Conservation (phyloP, 345 rosid genomes). For the Salix koriyanagi region DNA sequence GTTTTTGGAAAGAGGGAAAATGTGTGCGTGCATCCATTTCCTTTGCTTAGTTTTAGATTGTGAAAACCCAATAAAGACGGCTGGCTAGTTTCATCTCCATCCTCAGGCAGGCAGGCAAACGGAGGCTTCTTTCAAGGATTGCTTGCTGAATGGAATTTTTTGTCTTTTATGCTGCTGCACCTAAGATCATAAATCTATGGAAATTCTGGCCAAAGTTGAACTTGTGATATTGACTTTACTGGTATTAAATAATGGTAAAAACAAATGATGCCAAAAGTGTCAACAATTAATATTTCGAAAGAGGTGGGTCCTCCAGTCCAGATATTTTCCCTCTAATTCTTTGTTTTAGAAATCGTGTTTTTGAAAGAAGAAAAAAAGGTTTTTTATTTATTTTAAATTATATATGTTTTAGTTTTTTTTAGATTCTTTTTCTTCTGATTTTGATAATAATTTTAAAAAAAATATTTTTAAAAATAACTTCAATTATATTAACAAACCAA, state of each 20-base stretch:
- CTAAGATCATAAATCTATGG: neutral
- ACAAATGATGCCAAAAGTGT: no score
- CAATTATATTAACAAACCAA: no score
- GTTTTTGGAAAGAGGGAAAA: neutral
- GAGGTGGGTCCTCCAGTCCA: no score
- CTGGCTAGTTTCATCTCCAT: neutral
- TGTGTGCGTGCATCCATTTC: neutral
- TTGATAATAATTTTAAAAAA: no score
- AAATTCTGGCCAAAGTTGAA: neutral
- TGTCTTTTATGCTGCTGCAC: neutral
- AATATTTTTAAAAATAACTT: no score
- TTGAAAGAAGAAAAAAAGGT: accelerated
- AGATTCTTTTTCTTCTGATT: no score
- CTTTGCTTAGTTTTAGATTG: neutral
- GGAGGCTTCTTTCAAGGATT: neutral
- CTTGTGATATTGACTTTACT: neutral
- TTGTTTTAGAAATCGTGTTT: no score
- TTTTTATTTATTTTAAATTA: no score
- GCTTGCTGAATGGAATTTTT: neutral
- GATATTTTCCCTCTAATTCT: no score
- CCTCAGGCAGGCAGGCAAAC: neutral
- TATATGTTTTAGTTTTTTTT: no score
- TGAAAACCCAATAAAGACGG: neutral
- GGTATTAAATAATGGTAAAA: neutral
- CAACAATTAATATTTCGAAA: no score